A percentile compares a stretch with the other conserved stretches of the same genome.
These are phyloP conservation scores for Turritis glabra DNA, from an alignment of 345 rosid genomes.

Conservation along the genomic window DNA sequence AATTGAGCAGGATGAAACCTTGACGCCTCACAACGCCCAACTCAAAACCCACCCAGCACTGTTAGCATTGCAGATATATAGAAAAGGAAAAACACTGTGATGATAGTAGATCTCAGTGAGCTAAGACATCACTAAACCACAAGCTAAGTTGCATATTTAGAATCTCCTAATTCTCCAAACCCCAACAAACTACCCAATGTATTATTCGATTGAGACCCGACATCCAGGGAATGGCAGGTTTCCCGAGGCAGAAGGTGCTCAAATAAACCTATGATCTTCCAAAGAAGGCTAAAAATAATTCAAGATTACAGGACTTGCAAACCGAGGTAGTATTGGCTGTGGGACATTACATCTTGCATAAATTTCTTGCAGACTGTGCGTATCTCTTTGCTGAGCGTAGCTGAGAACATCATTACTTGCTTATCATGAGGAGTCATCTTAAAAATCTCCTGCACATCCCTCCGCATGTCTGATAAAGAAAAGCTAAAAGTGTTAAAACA, in stretches of 20 bases:
- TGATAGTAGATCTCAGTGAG: background rate
- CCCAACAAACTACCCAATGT: constrained; percentile 11
- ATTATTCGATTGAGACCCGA: background rate
- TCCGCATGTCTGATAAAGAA: constrained; percentile 71
- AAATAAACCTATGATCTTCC: background rate
- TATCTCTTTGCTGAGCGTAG: constrained; percentile 98
- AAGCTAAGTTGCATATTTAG: background rate
- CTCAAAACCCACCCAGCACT: background rate
- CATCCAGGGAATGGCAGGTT: background rate
- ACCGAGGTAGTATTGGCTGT: constrained; percentile 61
- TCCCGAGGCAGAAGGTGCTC: background rate
- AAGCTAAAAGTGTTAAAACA: background rate
- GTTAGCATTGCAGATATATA: background rate
- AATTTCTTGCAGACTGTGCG: constrained; percentile 99
- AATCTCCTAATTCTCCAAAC: background rate
- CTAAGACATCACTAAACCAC: background rate
- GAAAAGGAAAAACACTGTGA: background rate
- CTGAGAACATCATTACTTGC: constrained; percentile 99
- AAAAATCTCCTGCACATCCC: constrained; percentile 98
- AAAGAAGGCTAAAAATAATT: constrained; percentile 48
- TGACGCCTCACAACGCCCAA: background rate
- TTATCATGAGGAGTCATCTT: constrained; percentile 99
- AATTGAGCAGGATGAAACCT: background rate
- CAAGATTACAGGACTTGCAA: constrained; percentile 49
- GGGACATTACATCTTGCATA: constrained; percentile 99